Evolutionary conservation across 495 filamentous ascomycete genomes (phyloP).

Genomic region (Endocarpon pusillum): DNA sequence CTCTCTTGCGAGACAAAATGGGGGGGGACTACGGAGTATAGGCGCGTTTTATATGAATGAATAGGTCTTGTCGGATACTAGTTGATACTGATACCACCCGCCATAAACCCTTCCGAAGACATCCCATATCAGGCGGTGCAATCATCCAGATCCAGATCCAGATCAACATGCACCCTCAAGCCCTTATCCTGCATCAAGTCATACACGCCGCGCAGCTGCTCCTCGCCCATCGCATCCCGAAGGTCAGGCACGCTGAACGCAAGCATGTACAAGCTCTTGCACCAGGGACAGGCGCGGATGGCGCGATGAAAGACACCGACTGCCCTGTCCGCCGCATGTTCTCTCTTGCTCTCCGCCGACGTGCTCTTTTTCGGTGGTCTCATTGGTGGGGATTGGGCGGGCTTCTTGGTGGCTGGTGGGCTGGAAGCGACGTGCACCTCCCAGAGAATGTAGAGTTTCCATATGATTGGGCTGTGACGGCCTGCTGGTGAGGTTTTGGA

Average conservation of each 20-base stretch:
- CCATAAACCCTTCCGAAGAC: too few relatives aligned
- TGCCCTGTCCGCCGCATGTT: constrained; percentile 29
- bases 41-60: too few relatives aligned
- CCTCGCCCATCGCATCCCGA: constrained; percentile 18
- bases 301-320: constrained; percentile 28
- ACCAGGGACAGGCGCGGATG: constrained; percentile 52
- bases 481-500: constrained; percentile 20
- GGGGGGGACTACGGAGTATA: too few relatives aligned
- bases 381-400: too few relatives aligned
- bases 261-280: constrained; percentile 49
- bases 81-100: too few relatives aligned
- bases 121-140: too few relatives aligned
- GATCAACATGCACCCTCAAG: constrained; percentile 29
- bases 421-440: constrained; percentile 14
- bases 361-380: constrained; percentile 23
- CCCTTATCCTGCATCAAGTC: constrained; percentile 36
- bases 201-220: constrained; percentile 29
- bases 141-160: constrained; percentile 20
- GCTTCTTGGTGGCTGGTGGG: too few relatives aligned
- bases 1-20: too few relatives aligned
- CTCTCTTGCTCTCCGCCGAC: too few relatives aligned
- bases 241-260: constrained; percentile 30
- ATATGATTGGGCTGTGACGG: constrained; percentile 33
- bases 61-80: too few relatives aligned
- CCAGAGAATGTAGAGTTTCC: constrained; percentile 51